A percentile compares a stretch with the other conserved stretches of the same genome.
phyloP scores from a whole-genome alignment of 371 early-diverging fungal genomes.

The Parasitella parasitica region DNA sequence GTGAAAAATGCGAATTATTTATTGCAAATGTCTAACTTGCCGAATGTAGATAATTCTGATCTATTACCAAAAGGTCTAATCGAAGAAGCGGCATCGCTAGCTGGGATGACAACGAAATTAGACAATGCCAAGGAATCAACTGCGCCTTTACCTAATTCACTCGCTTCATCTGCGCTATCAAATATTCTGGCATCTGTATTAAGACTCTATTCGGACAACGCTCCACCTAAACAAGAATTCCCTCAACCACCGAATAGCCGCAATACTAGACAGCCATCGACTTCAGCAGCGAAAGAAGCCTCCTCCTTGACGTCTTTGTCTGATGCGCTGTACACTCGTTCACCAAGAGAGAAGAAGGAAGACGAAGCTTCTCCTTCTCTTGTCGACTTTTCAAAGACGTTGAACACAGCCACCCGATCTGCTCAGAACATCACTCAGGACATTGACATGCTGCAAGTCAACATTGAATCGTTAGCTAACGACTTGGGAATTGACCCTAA shows the following conservation, averaged over 20 bases:
- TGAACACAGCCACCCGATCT: slow-evolving; percentile 27
- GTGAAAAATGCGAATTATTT: background rate
- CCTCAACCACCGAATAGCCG: background rate
- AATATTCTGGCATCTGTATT: slow-evolving; percentile 20
- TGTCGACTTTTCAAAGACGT: slow-evolving; percentile 23
- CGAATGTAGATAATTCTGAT: slow-evolving; percentile 9
- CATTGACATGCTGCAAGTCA: slow-evolving; percentile 34
- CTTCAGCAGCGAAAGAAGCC: background rate
- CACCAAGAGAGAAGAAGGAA: background rate
- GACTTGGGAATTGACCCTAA: slow-evolving; percentile 33
- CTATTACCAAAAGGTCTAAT: slow-evolving; percentile 31
- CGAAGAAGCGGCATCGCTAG: slow-evolving; percentile 36
- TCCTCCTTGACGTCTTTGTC: background rate
- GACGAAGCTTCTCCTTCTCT: background rate
- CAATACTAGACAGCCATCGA: background rate
- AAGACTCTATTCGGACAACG: slow-evolving; percentile 8
- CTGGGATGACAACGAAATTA: slow-evolving; percentile 20
- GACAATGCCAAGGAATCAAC: slow-evolving; percentile 4
- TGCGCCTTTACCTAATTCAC: slow-evolving; percentile 1
- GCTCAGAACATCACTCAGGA: slow-evolving; percentile 37
- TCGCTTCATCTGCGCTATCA: slow-evolving; percentile 11
- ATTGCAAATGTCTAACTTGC: background rate
- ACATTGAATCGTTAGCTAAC: slow-evolving; percentile 38
- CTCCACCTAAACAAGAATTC: background rate
- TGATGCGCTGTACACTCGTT: background rate